Conservation (phyloP, 2,329 filamentous ascomycete species). For the Salinomyces thailandicus region DNA sequence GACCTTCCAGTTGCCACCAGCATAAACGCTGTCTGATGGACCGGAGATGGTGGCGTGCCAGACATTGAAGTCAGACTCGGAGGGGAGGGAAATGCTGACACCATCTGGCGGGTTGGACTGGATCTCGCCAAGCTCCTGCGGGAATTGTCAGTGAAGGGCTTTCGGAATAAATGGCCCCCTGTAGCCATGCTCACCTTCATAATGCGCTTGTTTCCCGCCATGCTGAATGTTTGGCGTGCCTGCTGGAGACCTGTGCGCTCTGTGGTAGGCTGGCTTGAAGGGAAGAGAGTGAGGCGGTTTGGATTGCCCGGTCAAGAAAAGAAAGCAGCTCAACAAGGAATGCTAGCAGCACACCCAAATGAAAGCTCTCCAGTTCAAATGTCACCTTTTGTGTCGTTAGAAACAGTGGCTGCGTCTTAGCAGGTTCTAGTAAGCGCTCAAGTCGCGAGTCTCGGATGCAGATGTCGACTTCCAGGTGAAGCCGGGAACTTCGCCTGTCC, state of each 20-base stretch:
- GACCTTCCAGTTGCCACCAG: conserved; percentile 63
- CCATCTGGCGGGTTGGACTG: conserved; percentile 45
- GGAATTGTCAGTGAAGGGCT: not conserved
- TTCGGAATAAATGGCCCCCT: not conserved
- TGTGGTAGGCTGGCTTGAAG: too few species aligned
- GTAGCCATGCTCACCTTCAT: conserved; percentile 30
- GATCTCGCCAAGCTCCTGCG: conserved; percentile 53
- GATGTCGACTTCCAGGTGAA: too few species aligned
- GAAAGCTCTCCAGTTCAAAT: not conserved
- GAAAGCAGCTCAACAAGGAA: not conserved
- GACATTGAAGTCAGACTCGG: conserved; percentile 55
- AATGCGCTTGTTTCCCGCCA: conserved; percentile 34
- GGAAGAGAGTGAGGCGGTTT: too few species aligned
- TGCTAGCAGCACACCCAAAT: not conserved
- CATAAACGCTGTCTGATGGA: conserved; percentile 33
- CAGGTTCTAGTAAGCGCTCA: too few species aligned
- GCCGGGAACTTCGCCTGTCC: too few species aligned
- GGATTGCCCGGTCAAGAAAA: not conserved
- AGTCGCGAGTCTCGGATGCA: too few species aligned
- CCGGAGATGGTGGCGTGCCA: conserved; percentile 60
- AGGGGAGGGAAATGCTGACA: conserved; percentile 45
- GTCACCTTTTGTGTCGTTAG: not conserved
- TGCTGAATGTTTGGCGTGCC: conserved; percentile 7
- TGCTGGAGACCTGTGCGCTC: too few species aligned
- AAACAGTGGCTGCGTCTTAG: too few species aligned